These are phyloP conservation scores for Calonectria hawksworthii DNA, from an alignment of 2,329 filamentous ascomycete genomes.

Conservation along the genomic window DNA sequence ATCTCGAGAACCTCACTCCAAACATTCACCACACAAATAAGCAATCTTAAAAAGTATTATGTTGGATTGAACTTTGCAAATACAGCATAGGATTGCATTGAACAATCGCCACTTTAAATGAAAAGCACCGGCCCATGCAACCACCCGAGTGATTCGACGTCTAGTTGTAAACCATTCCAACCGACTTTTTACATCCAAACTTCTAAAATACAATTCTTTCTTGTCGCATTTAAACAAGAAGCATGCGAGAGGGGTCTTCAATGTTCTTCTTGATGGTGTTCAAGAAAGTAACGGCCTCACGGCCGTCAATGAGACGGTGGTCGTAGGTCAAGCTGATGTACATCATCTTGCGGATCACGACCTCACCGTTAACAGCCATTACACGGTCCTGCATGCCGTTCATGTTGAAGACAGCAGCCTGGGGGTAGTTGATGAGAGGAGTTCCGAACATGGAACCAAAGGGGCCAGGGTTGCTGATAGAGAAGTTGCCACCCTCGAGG, in stretches of 20 bases:
- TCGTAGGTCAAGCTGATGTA: constrained; percentile 67
- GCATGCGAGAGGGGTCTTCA: constrained; percentile 59
- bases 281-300: constrained; percentile 72
- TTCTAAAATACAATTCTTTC: constrained; percentile 35
- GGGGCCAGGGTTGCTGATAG: constrained; percentile 86
- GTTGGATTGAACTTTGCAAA: neutral
- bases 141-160: constrained; percentile 11
- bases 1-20: neutral
- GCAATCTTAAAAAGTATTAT: neutral
- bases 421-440: constrained; percentile 82
- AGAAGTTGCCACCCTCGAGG: constrained; percentile 83
- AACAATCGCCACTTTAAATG: constrained; percentile 16
- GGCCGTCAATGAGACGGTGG: constrained; percentile 68
- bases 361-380: constrained; percentile 69
- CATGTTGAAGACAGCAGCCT: constrained; percentile 74
- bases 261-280: constrained; percentile 50
- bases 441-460: constrained; percentile 68
- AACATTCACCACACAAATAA: neutral
- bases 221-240: constrained; percentile 59
- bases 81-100: constrained; percentile 20
- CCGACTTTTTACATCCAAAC: constrained; percentile 8
- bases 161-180: constrained; percentile 14
- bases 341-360: constrained; percentile 59
- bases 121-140: constrained; percentile 34
- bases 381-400: constrained; percentile 69